Evolutionary conservation across 257 asterid species (phyloP).

Genomic region (Scutellaria barbata): DNA sequence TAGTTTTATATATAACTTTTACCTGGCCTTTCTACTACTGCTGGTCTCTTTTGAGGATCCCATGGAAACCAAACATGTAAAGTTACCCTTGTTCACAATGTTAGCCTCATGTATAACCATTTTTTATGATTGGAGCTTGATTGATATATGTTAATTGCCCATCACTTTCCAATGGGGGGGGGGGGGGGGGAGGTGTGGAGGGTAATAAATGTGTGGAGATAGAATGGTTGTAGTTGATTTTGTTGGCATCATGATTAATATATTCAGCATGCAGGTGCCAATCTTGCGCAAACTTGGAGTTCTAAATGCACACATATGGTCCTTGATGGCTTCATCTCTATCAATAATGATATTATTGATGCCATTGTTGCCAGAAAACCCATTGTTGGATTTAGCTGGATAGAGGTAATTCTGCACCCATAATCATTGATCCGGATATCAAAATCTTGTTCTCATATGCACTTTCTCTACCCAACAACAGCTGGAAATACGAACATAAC

Average conservation of each 20-base stretch:
- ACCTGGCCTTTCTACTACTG: slow-evolving; percentile 9
- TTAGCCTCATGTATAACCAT: neutral
- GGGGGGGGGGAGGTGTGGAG: too few species aligned
- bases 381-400: slow-evolving; percentile 63
- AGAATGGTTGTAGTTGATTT: neutral
- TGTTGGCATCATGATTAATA: slow-evolving; percentile 31
- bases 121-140: neutral
- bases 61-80: slow-evolving; percentile 21
- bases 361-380: slow-evolving; percentile 68
- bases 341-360: slow-evolving; percentile 62
- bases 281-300: slow-evolving; percentile 62
- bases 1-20: neutral
- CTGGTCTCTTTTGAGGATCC: slow-evolving; percentile 23
- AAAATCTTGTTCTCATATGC: slow-evolving; percentile 11
- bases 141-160: neutral
- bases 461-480: neutral
- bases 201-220: too few species aligned
- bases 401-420: slow-evolving; percentile 62
- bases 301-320: slow-evolving; percentile 77
- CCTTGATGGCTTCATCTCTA: slow-evolving; percentile 60
- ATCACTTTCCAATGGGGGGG: neutral
- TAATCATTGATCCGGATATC: slow-evolving; percentile 8
- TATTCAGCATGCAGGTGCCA: slow-evolving; percentile 61
- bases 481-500: neutral
- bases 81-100: slow-evolving; percentile 21